Evolutionary conservation across 129 eudicot genomes (phyloP), one percentile per base, ranked within the genome.

Genomic region (Helichrysum umbraculigerum): DNA sequence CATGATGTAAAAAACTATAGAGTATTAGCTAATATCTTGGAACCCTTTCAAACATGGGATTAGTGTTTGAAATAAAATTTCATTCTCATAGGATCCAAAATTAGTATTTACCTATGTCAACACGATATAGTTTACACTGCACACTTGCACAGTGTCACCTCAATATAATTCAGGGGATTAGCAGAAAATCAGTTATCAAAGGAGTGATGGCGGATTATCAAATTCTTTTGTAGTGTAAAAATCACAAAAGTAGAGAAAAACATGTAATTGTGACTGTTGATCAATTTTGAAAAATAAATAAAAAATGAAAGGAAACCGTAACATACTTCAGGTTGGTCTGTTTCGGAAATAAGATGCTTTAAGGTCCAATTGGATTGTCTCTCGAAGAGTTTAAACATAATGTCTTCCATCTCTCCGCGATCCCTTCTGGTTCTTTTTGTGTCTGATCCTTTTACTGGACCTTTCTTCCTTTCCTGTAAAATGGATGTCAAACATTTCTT

Each of bases 251-350:
- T 56, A 56, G 20, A 6, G 62, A 56, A 19, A 56, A 19, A 5
- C 44, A 39, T 39, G 72, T 17, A 33, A 33, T 19, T 56, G 58
- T 33, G 54, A 21, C 6, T 7, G 68, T 73, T 35, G 56, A 47
- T 41, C 20, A 29, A 47, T n/a, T 75, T 75, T 71, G 25, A n/a
- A 59, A 64, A 21, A 11, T 32, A 28, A 25, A 25, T 25, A 25
- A 25, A 25, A 25, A 25, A 29, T 22, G 29, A 56, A 65, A 47
- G 19, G 21, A 16, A 67, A 3, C 14, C 21, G 61, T 22, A 63
- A 83, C 85, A 37, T 77, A 93, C 98, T 82, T 93, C 98, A 30
- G 98, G 98, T 72, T 93, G 98, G 70, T 93, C 92, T 10, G 97
- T 93, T 81, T 88, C 88, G 1, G 88, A 89, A 80, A 93, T 67